A percentile compares a stretch with the other conserved stretches of the same genome.
Conservation (phyloP, 2,329 filamentous ascomycete genomes). For the Dendrostoma leiphaemia region DNA sequence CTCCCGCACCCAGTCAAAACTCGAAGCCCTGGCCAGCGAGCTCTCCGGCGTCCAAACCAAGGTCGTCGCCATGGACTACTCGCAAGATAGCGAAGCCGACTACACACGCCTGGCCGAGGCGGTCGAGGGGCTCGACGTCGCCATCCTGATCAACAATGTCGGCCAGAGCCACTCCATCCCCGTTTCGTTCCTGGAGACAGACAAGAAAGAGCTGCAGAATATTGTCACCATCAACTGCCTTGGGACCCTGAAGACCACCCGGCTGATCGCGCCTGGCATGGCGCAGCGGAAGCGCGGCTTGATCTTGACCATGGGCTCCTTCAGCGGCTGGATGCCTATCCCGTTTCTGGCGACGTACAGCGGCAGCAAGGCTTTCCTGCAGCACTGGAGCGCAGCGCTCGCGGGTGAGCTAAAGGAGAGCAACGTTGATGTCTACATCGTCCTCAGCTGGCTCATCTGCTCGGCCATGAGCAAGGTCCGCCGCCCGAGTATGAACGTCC, state of each 20-base stretch:
- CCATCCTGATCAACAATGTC: constrained; percentile 94
- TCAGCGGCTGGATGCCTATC: constrained; percentile 88
- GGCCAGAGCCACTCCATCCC: constrained; percentile 93
- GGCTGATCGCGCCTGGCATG: constrained; percentile 82
- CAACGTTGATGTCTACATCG: constrained; percentile 85
- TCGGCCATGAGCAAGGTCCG: constrained; percentile 97
- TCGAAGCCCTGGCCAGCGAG: constrained; percentile 72
- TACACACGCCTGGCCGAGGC: constrained; percentile 71
- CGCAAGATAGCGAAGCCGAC: constrained; percentile 73
- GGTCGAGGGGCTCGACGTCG: constrained; percentile 73
- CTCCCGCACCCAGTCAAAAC: constrained; percentile 91
- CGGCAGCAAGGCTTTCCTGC: constrained; percentile 95
- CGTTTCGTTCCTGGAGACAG: constrained; percentile 80
- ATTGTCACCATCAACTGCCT: constrained; percentile 96
- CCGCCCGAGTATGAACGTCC: constrained; percentile 72
- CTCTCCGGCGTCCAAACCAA: constrained; percentile 71
- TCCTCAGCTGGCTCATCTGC: constrained; percentile 89
- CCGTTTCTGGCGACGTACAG: constrained; percentile 94
- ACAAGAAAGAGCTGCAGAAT: constrained; percentile 74
- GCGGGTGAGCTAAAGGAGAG: constrained; percentile 77
- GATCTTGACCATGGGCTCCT: constrained; percentile 95
- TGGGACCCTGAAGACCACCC: constrained; percentile 84
- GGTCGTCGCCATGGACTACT: constrained; percentile 88
- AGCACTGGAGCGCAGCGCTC: constrained; percentile 90
- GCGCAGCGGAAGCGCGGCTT: constrained; percentile 79